Percentiles rank a stretch among this genome's conserved stretches.
These are phyloP conservation scores for Vanrija humicola DNA, from an alignment of 1,284 basidiomycete species.

Conservation along the genomic window DNA sequence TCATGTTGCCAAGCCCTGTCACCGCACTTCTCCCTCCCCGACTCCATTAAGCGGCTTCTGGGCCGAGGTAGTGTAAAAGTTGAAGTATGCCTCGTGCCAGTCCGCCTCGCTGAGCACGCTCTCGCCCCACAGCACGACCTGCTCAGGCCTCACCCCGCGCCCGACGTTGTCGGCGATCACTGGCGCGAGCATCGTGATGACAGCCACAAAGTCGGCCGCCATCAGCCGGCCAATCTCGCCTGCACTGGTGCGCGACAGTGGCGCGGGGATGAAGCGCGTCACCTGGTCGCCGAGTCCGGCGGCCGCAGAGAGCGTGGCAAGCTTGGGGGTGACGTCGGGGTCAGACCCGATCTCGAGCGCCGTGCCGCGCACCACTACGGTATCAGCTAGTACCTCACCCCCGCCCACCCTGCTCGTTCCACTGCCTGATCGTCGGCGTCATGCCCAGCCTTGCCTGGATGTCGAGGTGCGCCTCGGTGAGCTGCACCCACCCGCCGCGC, in stretches of 20 bases:
- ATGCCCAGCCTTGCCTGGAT: slow-evolving; percentile 13
- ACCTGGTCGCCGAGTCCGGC: slow-evolving; percentile 26
- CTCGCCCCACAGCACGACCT: not conserved
- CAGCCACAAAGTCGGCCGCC: not conserved
- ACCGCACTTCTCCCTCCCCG: too few relatives aligned
- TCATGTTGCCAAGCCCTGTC: too few relatives aligned
- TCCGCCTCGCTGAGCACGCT: not conserved
- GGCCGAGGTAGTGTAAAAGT: not conserved
- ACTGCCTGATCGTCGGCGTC: slow-evolving; percentile 11
- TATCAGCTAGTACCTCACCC: too few relatives aligned
- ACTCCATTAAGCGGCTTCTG: not conserved
- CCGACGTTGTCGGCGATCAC: not conserved
- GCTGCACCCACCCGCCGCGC: slow-evolving; percentile 41
- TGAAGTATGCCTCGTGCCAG: not conserved
- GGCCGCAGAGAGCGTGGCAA: slow-evolving; percentile 23
- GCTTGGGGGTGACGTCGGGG: slow-evolving; percentile 13
- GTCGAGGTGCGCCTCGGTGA: slow-evolving; percentile 41
- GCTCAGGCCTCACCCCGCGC: not conserved
- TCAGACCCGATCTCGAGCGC: slow-evolving; percentile 19
- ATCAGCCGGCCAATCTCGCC: not conserved
- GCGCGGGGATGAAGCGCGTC: not conserved
- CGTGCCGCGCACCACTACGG: slow-evolving; percentile 5
- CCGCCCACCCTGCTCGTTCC: slow-evolving; percentile 7
- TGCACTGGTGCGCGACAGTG: not conserved
- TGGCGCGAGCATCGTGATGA: not conserved